Evolutionary conservation across 768 basidiomycete genomes (phyloP), one percentile per base, ranked within the genome.

Genomic region (Mycena metata): DNA sequence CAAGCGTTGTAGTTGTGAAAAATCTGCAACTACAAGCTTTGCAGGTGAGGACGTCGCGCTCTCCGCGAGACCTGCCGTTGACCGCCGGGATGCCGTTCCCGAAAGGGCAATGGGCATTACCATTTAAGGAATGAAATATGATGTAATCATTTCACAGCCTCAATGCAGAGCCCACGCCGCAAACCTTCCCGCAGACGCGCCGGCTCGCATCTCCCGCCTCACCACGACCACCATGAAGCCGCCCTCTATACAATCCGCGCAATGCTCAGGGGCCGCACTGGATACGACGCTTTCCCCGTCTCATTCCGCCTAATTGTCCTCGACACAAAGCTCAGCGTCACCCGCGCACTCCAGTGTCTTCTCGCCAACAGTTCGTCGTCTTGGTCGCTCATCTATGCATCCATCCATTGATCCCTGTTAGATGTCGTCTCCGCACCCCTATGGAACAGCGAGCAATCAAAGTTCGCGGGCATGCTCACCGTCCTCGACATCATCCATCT

Each of bases 401-500:
- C 41, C 51, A 51, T n/a, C n/a, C n/a, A 54, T 73, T 73, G 36
- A 70, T 49, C 60, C 69, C 60, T 42, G 58, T 52, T 49, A 98
- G 97, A 96, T 69, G 96, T 99, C 67, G 96, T 99, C 23, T 99
- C 98, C 7, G 98, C 98, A 0, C 97, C 98, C 15, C 84, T 99
- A 26, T 99, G 97, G 95, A 97, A 98, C 83, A 97, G 96, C 79
- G 94, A 96, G 71, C 89, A 88, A 67, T 96, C 95, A 6, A 89
- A 85, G 46, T 99, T 99, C 75, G 95, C 95, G 11, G 98, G 98
- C 67, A 99, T 99, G 97, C 92, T 99, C 76, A 99, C 98, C 11
- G 95, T 99, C n/a, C 88, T 96, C 64, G 98, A 99, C 79, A 96
- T 99, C 78, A 98, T 99, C 65, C 98, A 99, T 78, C 90, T 99